Evolutionary conservation across 1,139 yeast species (phyloP), one percentile per base, ranked within the genome.

Genomic region (Citeromyces hawaiiensis): DNA sequence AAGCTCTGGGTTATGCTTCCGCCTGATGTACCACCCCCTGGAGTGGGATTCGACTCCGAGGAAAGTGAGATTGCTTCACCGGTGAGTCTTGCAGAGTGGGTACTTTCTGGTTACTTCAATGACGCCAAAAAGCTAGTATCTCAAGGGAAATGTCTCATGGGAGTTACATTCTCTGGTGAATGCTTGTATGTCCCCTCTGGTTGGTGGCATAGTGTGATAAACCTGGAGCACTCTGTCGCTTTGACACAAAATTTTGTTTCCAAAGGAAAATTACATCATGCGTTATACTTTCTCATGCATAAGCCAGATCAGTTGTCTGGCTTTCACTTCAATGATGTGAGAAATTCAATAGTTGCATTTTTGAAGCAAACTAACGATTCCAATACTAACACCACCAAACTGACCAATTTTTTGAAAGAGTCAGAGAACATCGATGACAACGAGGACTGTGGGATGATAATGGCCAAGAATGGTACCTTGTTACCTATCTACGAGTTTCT

Each of bases 131-230:
- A 61, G 41, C 52, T 72, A 11, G 63, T 64, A 4, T 70, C 68
- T 41, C 43, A 44, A n/a, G 49, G 39, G 16, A 50, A 64, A 27
- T 79, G 85, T 45, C 55, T 66, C 35, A 74, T 86, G 17, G 93
- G 85, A 1, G 64, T 86, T 10, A 81, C 94, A 0, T 76, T 76
- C 47, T 83, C 88, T 0, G 91, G 91, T 4, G 94, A 87, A 55
- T 79, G 86, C 47, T 72, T 86, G 70, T 76, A 82, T 53, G 96
- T 87, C 4, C 96, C 96, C 2, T 70, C 88, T 16, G 94, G 94
- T 1, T 87, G 96, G 96, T 87, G 96, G 96, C 96, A 87, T 61
- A 65, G 77, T 35, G 96, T 87, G 19, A 83, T 86, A 18, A 87
- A 87, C 51, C 54, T 87, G 19, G 86, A 81, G 44, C 88, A 82